Evolutionary conservation across 1,284 basidiomycete genomes (phyloP).

Genomic region (Apiotrichum montevideense): DNA sequence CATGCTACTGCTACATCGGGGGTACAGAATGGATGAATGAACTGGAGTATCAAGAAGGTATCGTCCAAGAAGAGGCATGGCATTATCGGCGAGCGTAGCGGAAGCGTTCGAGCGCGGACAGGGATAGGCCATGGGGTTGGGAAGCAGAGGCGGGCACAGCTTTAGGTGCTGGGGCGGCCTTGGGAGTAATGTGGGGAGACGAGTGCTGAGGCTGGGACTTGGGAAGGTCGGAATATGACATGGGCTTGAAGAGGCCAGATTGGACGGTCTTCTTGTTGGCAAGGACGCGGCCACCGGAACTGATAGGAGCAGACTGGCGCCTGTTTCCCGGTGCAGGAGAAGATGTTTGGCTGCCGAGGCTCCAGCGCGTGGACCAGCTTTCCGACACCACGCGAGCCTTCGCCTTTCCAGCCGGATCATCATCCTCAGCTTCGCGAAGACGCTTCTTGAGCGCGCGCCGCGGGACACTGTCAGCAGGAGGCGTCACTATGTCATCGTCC

Average conservation of each 20-base stretch:
- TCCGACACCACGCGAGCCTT: constrained; percentile 33
- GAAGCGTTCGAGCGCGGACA: constrained; percentile 16
- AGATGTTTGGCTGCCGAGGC: background rate
- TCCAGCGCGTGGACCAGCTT: constrained; percentile 24
- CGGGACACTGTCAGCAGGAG: constrained; percentile 6
- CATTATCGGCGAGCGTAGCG: constrained; percentile 6
- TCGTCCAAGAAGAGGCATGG: background rate
- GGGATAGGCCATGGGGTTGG: constrained; percentile 8
- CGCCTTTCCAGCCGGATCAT: constrained; percentile 19
- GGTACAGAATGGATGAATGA: background rate
- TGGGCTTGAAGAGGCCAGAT: background rate
- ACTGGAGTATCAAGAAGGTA: too few relatives aligned
- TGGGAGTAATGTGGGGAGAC: background rate
- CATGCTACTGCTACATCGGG: background rate
- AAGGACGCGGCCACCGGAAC: background rate
- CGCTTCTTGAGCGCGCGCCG: constrained; percentile 8
- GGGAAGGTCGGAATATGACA: background rate
- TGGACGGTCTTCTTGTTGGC: background rate
- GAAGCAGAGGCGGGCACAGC: background rate
- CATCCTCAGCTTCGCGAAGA: constrained; percentile 17
- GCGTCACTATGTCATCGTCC: constrained; percentile 31
- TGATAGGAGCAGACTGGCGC: constrained; percentile 2
- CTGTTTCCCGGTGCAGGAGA: background rate
- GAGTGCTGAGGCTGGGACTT: too few relatives aligned
- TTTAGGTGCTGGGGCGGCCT: background rate